Base-by-base conservation (phyloP, 148 eudicot genomes). In the Vaccinium darrowii region DNA sequence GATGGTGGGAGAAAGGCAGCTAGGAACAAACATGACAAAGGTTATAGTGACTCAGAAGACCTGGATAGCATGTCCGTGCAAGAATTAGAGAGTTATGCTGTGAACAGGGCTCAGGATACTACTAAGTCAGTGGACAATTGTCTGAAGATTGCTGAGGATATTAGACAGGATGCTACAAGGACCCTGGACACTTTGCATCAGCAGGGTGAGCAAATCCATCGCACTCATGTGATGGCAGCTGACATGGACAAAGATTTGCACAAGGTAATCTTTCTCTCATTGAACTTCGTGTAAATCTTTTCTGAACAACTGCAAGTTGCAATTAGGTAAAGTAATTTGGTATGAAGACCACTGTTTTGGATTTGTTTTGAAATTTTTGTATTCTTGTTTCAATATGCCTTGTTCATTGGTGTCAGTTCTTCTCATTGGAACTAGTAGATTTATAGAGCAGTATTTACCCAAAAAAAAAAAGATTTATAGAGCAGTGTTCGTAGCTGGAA, bases 131-230 rank as follows among this genome's bases (percentile, higher is more conserved):
- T 93, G 16, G 92, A 94, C 84, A 95, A 92, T 69, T 94, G 98
- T 76, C 85, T 94, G 76, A 88, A 85, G 85, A 95, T 97, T 79
- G 99, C 99, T 18, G 96, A 93, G 89, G 97, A 94, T 71, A 95
- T 95, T 13, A 91, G 95, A 77, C 89, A 89, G 57, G 95, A 94
- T 69, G 98, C 98, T 54, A 78, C 92, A 0, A 84, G 84, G 87
- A 97, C 99, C 0, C 93, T 95, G 19, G 98, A 94, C 6, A 94
- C 97, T 33, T 87, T 97, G 90, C 98, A 97, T 87, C 91, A 93
- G 79, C 99, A 97, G 84, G 99, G 99, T 6, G 96, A 97, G 82
- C 98, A 95, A 84, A 97, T 95, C 82, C 88, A 92, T 21, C 88
- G 98, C 84, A 95, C 99, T 30, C 98, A 97, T 27, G 51, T 83